These are phyloP conservation scores for Exophiala phaeomuriformis DNA, from an alignment of 2,329 filamentous ascomycete genomes.

Conservation along the genomic window DNA sequence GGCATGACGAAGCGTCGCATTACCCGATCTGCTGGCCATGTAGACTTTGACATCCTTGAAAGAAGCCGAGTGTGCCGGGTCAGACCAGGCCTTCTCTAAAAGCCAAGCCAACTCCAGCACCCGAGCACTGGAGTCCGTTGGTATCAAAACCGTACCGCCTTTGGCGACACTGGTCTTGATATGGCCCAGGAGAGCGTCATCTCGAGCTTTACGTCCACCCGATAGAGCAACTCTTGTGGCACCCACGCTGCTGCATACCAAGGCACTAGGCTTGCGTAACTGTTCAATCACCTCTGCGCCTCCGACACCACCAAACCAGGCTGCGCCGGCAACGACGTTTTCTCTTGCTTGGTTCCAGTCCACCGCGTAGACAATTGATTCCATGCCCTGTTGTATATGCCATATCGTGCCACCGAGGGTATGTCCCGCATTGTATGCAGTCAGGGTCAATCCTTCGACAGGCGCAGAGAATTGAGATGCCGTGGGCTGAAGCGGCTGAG, in stretches of 20 bases:
- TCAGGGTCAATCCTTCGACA: conserved; percentile 84
- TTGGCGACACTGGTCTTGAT: conserved; percentile 69
- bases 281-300: conserved; percentile 90
- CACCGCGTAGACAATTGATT: conserved; percentile 94
- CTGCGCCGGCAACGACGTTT: conserved; percentile 86
- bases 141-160: conserved; percentile 86
- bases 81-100: conserved; percentile 83
- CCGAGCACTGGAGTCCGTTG: conserved; percentile 89
- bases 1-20: conserved; percentile 82
- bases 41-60: conserved; percentile 57
- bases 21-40: conserved; percentile 76
- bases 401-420: conserved; percentile 96
- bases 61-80: conserved; percentile 44
- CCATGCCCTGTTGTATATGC: conserved; percentile 94
- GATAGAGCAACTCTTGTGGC: conserved; percentile 63
- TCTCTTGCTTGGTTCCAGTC: conserved; percentile 98
- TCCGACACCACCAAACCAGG: conserved; percentile 79
- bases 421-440: conserved; percentile 92
- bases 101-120: conserved; percentile 88
- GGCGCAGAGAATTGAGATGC: conserved; percentile 82
- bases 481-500: conserved; percentile 85
- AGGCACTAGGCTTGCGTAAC: conserved; percentile 81
- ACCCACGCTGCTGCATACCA: conserved; percentile 85
- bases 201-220: conserved; percentile 69
- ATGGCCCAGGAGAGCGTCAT: conserved; percentile 76